Evolutionary conservation across 257 asterid genomes (phyloP).

Genomic region (Petunia axillaris): DNA sequence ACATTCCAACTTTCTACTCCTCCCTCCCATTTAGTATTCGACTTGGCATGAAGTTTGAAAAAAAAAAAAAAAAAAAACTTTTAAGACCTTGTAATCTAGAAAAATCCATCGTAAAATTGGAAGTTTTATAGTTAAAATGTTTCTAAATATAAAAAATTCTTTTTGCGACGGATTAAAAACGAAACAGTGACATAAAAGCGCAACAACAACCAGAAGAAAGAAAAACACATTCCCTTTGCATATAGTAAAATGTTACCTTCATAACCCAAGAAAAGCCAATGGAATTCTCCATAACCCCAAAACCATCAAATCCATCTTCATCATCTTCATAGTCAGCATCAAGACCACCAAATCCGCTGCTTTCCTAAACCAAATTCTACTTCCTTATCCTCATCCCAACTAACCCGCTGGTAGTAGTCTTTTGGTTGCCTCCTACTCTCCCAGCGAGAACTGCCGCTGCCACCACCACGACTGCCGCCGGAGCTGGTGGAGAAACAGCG

Average conservation of each 20-base stretch:
- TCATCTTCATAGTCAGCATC: conserved; percentile 55
- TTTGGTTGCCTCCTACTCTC: conserved; percentile 36
- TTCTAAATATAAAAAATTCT: too few relatives aligned
- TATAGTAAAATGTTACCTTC: conserved; percentile 48
- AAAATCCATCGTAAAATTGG: too few relatives aligned
- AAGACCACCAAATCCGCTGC: conserved; percentile 76
- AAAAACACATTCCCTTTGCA: not conserved
- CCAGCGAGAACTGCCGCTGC: conserved; percentile 55
- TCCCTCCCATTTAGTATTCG: too few relatives aligned
- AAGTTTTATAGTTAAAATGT: too few relatives aligned
- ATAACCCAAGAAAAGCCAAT: conserved; percentile 55
- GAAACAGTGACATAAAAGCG: not conserved
- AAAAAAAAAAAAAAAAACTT: too few relatives aligned
- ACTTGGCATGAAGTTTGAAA: too few relatives aligned
- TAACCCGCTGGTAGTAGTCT: conserved; percentile 42
- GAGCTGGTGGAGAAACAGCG: conserved; percentile 35
- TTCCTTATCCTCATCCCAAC: conserved; percentile 52
- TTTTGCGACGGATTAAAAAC: too few relatives aligned
- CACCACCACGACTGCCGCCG: conserved; percentile 41
- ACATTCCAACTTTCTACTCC: too few relatives aligned
- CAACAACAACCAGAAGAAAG: not conserved
- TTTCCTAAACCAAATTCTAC: conserved; percentile 54
- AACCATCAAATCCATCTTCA: conserved; percentile 48
- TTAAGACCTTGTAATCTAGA: too few relatives aligned
- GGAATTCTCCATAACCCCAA: conserved; percentile 55